A percentile compares a stretch with the other conserved stretches of the same genome.
These are phyloP conservation scores for Candida tibetensis DNA, from an alignment of 805 yeast species.

Conservation along the genomic window DNA sequence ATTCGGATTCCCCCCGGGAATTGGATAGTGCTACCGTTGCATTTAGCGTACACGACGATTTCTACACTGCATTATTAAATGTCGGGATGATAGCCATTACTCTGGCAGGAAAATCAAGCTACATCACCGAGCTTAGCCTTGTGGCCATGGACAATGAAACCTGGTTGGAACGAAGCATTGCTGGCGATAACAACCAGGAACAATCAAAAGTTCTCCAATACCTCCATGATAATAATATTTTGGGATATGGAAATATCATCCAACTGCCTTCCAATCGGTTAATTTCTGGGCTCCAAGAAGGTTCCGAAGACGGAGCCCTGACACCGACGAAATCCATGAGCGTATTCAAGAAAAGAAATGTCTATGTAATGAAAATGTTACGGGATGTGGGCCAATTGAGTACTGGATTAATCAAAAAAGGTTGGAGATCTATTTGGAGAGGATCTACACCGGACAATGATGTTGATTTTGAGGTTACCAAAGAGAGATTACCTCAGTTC, in stretches of 20 bases:
- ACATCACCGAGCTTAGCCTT: conserved; percentile 54
- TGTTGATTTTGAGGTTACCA: conserved; percentile 6
- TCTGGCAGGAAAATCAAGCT: conserved; percentile 66
- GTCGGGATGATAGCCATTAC: conserved; percentile 62
- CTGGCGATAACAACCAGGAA: not conserved
- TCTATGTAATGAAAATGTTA: conserved; percentile 19
- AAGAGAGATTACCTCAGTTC: conserved; percentile 24
- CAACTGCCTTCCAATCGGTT: conserved; percentile 24
- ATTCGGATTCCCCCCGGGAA: conserved; percentile 21
- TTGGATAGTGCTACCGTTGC: conserved; percentile 17
- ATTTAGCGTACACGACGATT: conserved; percentile 47
- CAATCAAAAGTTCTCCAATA: conserved; percentile 1
- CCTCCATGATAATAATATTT: conserved; percentile 5
- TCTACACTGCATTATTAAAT: conserved; percentile 58
- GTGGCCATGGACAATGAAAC: conserved; percentile 50
- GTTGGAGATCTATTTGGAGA: too few relatives aligned
- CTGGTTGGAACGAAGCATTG: conserved; percentile 46
- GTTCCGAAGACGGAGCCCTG: conserved; percentile 3
- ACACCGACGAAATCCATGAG: conserved; percentile 8
- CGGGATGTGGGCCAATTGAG: conserved; percentile 20
- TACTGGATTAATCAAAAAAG: conserved; percentile 11
- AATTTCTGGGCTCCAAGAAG: conserved; percentile 15
- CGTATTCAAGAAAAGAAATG: conserved; percentile 19
- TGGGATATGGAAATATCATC: conserved; percentile 32
- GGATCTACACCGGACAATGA: too few relatives aligned